Evolutionary conservation across 164 flowering plant genomes (phyloP), one percentile per base, ranked within the genome.

Genomic region (Euptelea pleiosperma): DNA sequence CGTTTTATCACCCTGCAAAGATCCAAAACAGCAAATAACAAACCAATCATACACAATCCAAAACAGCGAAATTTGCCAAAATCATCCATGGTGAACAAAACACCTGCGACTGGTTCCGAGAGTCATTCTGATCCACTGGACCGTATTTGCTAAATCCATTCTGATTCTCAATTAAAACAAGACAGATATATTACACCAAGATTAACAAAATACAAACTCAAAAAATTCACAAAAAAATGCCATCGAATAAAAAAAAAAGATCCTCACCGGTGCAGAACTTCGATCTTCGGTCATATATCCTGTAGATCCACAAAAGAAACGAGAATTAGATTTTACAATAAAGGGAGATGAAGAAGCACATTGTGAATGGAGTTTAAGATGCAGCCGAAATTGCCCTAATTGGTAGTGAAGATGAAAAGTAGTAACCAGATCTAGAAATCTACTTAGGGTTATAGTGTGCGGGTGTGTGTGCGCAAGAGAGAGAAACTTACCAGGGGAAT

Each of bases 1-100:
- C 49, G 76, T 67, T 33, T 65, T 72, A 62, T 65, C 73, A 19
- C 29, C 71, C 88, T 86, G 77, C 47, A 57, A 62, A 55, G 55
- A 65, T 37, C 26, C 43, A 52, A n/a, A 35, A 4, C 5, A 8
- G 15, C 22, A 42, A 58, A 43, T 14, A 22, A 25, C 16, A 26
- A 29, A 30, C 1, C 25, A 37, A 48, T 26, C 3, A 57, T 16
- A 7, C 21, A 45, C 12, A 49, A 30, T n/a, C 31, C 29, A 63
- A 37, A 24, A 41, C 10, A 18, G 6, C 3, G 42, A 28, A 44
- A 34, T 1, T 9, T 2, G n/a, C 11, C 29, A 24, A 34, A 59
- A 11, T 22, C 29, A 16, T 19, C 19, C 42, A 31, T 15, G 21
- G 8, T 16, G 40, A 24, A 59, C 19, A 21, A 31, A 58, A 47